These are phyloP conservation scores for Tricholoma sp. DNA, from an alignment of 768 basidiomycete species.

Conservation along the genomic window DNA sequence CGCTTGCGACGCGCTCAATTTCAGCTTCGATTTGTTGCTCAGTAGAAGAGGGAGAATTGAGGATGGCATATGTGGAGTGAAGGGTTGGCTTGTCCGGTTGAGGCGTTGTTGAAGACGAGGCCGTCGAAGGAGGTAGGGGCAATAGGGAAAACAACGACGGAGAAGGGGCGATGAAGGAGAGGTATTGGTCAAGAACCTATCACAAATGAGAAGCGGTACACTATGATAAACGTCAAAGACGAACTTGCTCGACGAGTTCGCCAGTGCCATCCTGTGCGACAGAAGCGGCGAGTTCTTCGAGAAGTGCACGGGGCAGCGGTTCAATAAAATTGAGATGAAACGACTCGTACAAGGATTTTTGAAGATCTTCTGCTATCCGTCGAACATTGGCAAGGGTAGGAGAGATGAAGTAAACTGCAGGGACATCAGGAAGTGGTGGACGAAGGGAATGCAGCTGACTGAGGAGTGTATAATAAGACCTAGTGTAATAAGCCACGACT, in stretches of 20 bases:
- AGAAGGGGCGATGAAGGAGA: slow-evolving; percentile 93
- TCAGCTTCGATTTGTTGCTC: slow-evolving; percentile 92
- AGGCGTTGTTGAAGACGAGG: slow-evolving; percentile 27
- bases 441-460: slow-evolving; percentile 90
- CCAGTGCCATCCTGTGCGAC: slow-evolving; percentile 82
- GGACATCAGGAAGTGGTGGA: slow-evolving; percentile 90
- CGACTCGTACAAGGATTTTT: slow-evolving; percentile 85
- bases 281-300: slow-evolving; percentile 90
- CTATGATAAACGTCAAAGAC: slow-evolving; percentile 9
- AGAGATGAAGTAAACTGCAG: slow-evolving; percentile 94
- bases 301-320: slow-evolving; percentile 77
- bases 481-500: neutral
- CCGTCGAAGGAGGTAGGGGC: slow-evolving; percentile 35
- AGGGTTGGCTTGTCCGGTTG: slow-evolving; percentile 29
- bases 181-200: slow-evolving; percentile 92
- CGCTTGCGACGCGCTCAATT: slow-evolving; percentile 86
- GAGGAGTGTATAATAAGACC: slow-evolving; percentile 3
- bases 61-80: slow-evolving; percentile 70
- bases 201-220: slow-evolving; percentile 5
- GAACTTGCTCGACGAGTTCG: slow-evolving; percentile 75
- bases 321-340: slow-evolving; percentile 96
- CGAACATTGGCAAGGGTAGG: slow-evolving; percentile 83
- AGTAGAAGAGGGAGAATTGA: slow-evolving; percentile 87
- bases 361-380: slow-evolving; percentile 91
- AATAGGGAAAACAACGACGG: slow-evolving; percentile 89